These are phyloP conservation scores for Monosporascus cannonballus DNA, from an alignment of 2,329 filamentous ascomycete species.

Conservation along the genomic window DNA sequence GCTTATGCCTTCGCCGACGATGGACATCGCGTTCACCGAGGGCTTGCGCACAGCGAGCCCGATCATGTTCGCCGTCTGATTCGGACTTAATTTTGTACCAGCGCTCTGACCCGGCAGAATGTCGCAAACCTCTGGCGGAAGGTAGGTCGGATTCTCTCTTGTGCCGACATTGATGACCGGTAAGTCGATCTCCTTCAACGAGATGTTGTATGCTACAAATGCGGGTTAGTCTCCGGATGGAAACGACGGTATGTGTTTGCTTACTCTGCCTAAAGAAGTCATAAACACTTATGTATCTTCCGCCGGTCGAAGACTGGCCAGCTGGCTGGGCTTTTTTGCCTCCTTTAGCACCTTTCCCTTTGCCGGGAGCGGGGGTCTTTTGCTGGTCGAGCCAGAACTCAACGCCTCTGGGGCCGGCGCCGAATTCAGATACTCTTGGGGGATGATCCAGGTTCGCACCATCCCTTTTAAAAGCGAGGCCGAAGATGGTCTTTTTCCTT, in stretches of 20 bases:
- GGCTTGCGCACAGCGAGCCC: constrained; percentile 53
- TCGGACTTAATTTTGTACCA: constrained; percentile 39
- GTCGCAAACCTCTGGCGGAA: constrained; percentile 52
- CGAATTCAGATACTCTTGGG: constrained; percentile 22
- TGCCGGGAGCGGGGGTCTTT: constrained; percentile 9
- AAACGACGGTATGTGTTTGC: constrained; percentile 7
- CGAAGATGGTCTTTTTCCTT: constrained; percentile 31
- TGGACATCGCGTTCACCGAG: constrained; percentile 48
- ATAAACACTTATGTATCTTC: constrained; percentile 43
- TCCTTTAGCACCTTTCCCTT: constrained; percentile 21
- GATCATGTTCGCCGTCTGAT: constrained; percentile 55
- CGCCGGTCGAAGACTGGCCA: constrained; percentile 24
- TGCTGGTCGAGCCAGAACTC: constrained; percentile 43
- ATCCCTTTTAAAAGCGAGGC: constrained; percentile 29
- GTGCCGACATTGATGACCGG: constrained; percentile 58
- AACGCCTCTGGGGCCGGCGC: constrained; percentile 45
- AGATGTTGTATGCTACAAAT: constrained; percentile 29
- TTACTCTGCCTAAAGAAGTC: constrained; percentile 41
- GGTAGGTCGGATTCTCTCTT: constrained; percentile 43
- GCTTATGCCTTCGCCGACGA: constrained; percentile 41
- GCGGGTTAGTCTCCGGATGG: neutral
- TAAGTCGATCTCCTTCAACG: constrained; percentile 25
- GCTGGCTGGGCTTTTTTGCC: constrained; percentile 19
- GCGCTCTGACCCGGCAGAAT: constrained; percentile 52
- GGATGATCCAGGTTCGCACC: constrained; percentile 21